Conservation (phyloP, 2,329 filamentous ascomycete genomes). For the Xylariaceae sp. region DNA sequence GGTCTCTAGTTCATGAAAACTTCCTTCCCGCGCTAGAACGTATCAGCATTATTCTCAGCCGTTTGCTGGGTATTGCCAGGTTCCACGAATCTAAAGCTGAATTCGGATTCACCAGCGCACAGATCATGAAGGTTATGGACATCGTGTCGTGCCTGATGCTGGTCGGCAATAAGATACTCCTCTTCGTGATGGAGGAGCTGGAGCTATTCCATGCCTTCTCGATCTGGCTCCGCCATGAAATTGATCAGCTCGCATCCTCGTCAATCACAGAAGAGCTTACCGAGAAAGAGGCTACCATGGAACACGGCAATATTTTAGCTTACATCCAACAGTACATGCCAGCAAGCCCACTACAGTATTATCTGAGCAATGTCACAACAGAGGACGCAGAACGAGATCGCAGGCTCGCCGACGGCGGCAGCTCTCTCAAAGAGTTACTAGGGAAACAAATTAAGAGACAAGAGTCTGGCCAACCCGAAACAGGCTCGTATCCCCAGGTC, state of each 20-base stretch:
- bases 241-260: constrained; percentile 74
- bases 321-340: constrained; percentile 79
- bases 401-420: constrained; percentile 52
- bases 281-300: constrained; percentile 79
- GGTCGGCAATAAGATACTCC: constrained; percentile 74
- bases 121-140: constrained; percentile 71
- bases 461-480: constrained; percentile 53
- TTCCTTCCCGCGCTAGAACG: constrained; percentile 88
- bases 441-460: constrained; percentile 56
- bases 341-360: constrained; percentile 68
- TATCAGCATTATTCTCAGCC: constrained; percentile 79
- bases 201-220: constrained; percentile 81
- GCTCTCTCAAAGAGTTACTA: constrained; percentile 56
- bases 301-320: constrained; percentile 73
- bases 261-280: constrained; percentile 74
- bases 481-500: constrained; percentile 64
- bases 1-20: constrained; percentile 82
- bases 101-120: constrained; percentile 69
- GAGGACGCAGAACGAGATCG: constrained; percentile 59
- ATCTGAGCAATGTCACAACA: constrained; percentile 58
- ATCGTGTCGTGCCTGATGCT: constrained; percentile 78
- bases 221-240: constrained; percentile 82
- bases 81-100: constrained; percentile 74
- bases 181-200: constrained; percentile 76
- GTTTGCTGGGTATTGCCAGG: constrained; percentile 81